Conservation (phyloP, 2,329 filamentous ascomycete genomes). For the Alternaria arborescens region DNA sequence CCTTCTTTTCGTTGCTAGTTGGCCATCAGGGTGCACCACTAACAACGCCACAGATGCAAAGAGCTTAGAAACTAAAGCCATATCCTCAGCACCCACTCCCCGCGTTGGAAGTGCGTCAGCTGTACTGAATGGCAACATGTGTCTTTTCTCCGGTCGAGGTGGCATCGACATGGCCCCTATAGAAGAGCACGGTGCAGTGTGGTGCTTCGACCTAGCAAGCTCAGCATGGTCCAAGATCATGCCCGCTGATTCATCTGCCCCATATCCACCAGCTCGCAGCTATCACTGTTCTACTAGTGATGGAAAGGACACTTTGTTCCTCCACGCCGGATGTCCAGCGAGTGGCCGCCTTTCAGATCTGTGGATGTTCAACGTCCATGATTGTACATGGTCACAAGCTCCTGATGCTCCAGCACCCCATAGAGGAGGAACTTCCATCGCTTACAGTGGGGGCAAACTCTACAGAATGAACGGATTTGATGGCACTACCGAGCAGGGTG, state of each 20-base stretch:
- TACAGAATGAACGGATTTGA: conserved; percentile 86
- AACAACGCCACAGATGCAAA: conserved; percentile 55
- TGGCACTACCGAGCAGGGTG: conserved; percentile 73
- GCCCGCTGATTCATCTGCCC: conserved; percentile 59
- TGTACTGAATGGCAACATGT: conserved; percentile 73
- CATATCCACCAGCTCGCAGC: conserved; percentile 71
- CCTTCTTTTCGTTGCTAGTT: conserved; percentile 9
- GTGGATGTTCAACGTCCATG: conserved; percentile 78
- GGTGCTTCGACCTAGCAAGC: conserved; percentile 75
- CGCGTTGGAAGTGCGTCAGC: conserved; percentile 78
- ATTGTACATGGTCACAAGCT: conserved; percentile 72
- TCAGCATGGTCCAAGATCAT: conserved; percentile 71
- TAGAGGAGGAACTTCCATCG: conserved; percentile 73
- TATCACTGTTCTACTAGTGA: conserved; percentile 74
- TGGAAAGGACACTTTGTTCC: conserved; percentile 73
- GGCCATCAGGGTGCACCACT: conserved; percentile 32
- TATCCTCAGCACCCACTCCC: conserved; percentile 64
- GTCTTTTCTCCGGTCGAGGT: conserved; percentile 82
- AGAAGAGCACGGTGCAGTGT: conserved; percentile 77
- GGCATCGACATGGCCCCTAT: conserved; percentile 74
- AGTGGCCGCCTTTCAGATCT: conserved; percentile 72
- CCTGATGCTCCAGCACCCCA: conserved; percentile 71
- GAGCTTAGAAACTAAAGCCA: conserved; percentile 34
- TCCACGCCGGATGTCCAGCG: conserved; percentile 79
- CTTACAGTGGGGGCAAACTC: conserved; percentile 69